phyloP scores from a whole-genome alignment of 169 alveolate species.

The Eimeria necatrix region DNA sequence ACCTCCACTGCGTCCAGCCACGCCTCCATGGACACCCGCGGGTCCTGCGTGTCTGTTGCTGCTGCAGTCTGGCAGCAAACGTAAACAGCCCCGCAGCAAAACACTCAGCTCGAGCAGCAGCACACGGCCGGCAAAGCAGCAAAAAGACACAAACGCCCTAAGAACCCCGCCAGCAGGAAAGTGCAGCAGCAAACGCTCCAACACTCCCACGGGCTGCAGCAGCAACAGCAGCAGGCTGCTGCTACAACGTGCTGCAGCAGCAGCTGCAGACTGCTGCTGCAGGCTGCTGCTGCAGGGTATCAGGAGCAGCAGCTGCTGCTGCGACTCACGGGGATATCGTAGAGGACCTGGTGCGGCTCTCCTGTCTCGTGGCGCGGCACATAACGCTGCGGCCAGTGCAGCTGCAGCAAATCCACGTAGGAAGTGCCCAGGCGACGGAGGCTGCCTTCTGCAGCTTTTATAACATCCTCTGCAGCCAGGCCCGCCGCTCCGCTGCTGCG shows the following conservation, averaged over 20 bases:
- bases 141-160: neutral
- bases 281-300: no score
- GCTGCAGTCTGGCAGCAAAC: neutral
- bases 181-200: no score
- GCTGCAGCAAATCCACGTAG: slow-evolving; percentile 90
- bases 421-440: slow-evolving; percentile 86
- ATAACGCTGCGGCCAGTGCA: slow-evolving; percentile 93
- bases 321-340: slow-evolving; percentile 79
- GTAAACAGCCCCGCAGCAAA: neutral
- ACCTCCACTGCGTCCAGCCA: neutral
- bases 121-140: neutral
- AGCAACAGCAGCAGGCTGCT: no score
- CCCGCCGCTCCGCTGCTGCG: slow-evolving; percentile 72
- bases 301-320: neutral
- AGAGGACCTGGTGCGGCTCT: slow-evolving; percentile 87
- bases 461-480: slow-evolving; percentile 83
- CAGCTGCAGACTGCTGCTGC: no score
- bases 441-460: slow-evolving; percentile 87
- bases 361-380: slow-evolving; percentile 89
- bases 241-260: no score
- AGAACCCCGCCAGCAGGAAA: no score
- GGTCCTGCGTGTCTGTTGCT: neutral
- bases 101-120: neutral
- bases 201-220: no score
- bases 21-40: neutral